Percentiles rank a stretch among this genome's conserved stretches.
Conservation (phyloP, 2,329 filamentous ascomycete genomes). For the Paecilomyces niveus region DNA sequence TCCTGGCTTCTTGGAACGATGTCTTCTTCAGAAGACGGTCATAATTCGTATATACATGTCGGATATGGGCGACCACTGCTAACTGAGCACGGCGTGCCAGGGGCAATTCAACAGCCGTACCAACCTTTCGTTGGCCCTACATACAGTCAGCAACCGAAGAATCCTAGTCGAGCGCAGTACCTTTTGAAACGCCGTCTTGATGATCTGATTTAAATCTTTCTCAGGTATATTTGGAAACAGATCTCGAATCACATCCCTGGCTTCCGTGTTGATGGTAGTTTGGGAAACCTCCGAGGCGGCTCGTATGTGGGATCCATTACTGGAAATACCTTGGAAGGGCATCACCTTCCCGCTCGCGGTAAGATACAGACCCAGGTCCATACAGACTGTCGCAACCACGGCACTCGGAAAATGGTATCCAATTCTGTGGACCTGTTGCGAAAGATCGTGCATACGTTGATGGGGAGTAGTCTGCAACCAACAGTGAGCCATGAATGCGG, state of each 20-base stretch:
- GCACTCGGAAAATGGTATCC: constrained; percentile 57
- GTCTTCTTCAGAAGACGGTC: constrained; percentile 49
- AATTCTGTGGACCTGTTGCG: constrained; percentile 54
- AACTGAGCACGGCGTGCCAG: constrained; percentile 53
- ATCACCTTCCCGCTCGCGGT: constrained; percentile 42
- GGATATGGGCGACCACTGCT: constrained; percentile 55
- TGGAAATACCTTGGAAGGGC: constrained; percentile 23
- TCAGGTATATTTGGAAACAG: constrained; percentile 58
- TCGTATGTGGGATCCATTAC: constrained; percentile 15
- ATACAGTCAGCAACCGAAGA: constrained; percentile 13
- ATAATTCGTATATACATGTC: constrained; percentile 57
- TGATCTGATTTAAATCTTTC: constrained; percentile 50
- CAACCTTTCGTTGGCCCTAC: constrained; percentile 51
- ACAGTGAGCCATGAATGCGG: constrained; percentile 6
- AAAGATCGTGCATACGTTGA: constrained; percentile 45
- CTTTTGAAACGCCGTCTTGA: constrained; percentile 55
- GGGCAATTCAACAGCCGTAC: constrained; percentile 47
- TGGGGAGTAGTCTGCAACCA: constrained; percentile 41
- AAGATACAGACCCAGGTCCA: constrained; percentile 39
- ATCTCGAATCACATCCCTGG: constrained; percentile 53
- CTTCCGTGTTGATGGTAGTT: constrained; percentile 48
- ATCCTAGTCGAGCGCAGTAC: constrained; percentile 26
- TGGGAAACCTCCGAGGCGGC: constrained; percentile 29
- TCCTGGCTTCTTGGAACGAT: constrained; percentile 49
- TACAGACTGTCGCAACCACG: constrained; percentile 53